Evolutionary conservation across 1,284 basidiomycete genomes (phyloP).

Genomic region (Ceratobasidium sp.): DNA sequence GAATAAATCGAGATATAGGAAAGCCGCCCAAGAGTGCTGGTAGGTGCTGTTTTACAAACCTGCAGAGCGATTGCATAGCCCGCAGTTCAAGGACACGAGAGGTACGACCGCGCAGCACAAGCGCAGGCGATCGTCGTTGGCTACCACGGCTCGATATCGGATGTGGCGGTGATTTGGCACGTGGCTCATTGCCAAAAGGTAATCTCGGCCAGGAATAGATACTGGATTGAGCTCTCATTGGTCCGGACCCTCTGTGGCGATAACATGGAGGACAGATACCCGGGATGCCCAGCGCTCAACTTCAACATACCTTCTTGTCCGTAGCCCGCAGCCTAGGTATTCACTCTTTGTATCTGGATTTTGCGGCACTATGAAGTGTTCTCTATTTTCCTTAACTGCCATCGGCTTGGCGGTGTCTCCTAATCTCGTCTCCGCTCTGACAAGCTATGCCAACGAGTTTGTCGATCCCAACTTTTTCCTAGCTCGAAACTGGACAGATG

Average conservation of each 20-base stretch:
- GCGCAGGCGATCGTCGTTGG: too few relatives aligned
- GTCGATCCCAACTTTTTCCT: slow-evolving; percentile 67
- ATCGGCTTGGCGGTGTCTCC: neutral
- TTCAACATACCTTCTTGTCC: neutral
- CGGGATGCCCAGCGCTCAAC: slow-evolving; percentile 3
- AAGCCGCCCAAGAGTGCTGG: neutral
- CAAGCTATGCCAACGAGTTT: slow-evolving; percentile 69
- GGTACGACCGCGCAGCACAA: too few relatives aligned
- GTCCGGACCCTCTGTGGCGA: neutral
- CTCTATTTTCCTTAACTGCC: neutral
- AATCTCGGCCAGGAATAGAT: too few relatives aligned
- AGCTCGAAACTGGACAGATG: slow-evolving; percentile 56
- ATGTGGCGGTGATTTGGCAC: neutral
- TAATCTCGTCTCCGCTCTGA: slow-evolving; percentile 25
- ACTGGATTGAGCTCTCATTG: neutral
- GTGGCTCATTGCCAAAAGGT: neutral
- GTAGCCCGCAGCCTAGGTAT: neutral
- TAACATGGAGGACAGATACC: neutral
- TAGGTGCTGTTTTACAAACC: too few relatives aligned
- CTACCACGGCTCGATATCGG: neutral
- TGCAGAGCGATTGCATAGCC: too few relatives aligned
- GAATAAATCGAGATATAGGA: neutral
- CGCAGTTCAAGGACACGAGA: too few relatives aligned
- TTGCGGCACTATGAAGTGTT: slow-evolving; percentile 1
- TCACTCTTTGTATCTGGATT: slow-evolving; percentile 18